Evolutionary conservation across 345 rosid genomes (phyloP).

Genomic region (Eucalyptus grandis): DNA sequence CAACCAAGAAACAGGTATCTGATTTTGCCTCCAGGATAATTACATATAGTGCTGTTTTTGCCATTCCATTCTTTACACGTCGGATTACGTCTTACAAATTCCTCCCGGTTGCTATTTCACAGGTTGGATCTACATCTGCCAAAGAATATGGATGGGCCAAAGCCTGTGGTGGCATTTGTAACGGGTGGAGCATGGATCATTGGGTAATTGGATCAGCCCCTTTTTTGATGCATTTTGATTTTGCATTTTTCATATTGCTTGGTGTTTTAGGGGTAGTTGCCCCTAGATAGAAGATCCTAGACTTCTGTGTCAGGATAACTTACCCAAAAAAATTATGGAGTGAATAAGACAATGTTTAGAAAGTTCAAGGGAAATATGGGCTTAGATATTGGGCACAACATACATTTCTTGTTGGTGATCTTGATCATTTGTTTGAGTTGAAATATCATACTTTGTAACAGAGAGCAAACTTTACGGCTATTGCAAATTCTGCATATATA

Average conservation of each 20-base stretch:
- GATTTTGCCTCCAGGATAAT: neutral
- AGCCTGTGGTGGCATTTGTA: constrained; percentile 88
- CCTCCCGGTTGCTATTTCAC: neutral
- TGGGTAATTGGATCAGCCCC: constrained; percentile 43
- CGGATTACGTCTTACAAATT: neutral
- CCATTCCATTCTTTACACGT: neutral
- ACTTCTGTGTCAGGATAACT: neutral
- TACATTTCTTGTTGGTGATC: neutral
- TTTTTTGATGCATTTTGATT: neutral
- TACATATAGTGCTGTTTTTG: neutral
- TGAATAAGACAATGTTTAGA: neutral
- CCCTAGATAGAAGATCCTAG: neutral
- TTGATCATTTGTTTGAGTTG: neutral
- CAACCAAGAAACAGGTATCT: constrained; percentile 89
- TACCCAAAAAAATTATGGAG: neutral
- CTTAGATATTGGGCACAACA: neutral
- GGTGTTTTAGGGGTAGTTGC: neutral
- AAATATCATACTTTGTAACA: neutral
- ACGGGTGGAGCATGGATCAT: constrained; percentile 99
- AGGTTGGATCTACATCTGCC: constrained; percentile 93
- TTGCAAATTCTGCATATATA: neutral
- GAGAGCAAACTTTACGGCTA: neutral
- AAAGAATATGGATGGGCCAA: constrained; percentile 36
- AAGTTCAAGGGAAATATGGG: neutral
- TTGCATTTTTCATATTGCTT: neutral